Base-by-base conservation (phyloP, 345 rosid species). In the Arabidopsis thaliana region DNA sequence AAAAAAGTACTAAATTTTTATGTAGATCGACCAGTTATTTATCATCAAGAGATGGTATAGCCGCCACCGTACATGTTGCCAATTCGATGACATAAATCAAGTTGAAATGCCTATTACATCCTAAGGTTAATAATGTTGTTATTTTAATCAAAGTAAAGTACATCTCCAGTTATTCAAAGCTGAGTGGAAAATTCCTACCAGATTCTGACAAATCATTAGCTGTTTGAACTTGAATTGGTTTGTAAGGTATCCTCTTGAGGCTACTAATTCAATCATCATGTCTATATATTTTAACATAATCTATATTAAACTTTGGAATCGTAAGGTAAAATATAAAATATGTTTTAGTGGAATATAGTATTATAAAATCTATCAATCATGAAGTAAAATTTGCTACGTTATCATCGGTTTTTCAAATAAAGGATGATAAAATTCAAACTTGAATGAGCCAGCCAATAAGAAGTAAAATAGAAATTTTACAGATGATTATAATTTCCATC, bases 161-260 rank as follows among this genome's bases (percentile, higher is more conserved):
- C 37, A 41, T 75, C 53, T 49, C 14, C 7, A 67, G 55, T 50
- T 50, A 14, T 67, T 75, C 67, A 59, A 68, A 41, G 23, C 38
- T 14, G 33, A 65, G 56, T 68, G 69, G 69, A 69, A 25, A 61
- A 30, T 76, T 61, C 49, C 22, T 53, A 69, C 75, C 65, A 53
- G 69, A 52, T 23, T 69, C 12, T 51, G 48, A 61, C 33, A 76
- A 59, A 40, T 75, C 62, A 75, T 67, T 50, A 10, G 75, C 16
- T 53, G 12, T 11, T 40, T 22, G 24, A 67, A 23, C 44, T 30
- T 48, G 64, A 38, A 69, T 69, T 9, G 13, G 69, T 69, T 61
- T 61, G 65, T 69, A 68, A 69, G 69, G 79, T 76, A 51, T 60
- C 41, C 64, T 51, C 74, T 34, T 42, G 49, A 69, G 58, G 57